phyloP scores from a whole-genome alignment of 257 asterid species.

The Anisodus acutangulus region DNA sequence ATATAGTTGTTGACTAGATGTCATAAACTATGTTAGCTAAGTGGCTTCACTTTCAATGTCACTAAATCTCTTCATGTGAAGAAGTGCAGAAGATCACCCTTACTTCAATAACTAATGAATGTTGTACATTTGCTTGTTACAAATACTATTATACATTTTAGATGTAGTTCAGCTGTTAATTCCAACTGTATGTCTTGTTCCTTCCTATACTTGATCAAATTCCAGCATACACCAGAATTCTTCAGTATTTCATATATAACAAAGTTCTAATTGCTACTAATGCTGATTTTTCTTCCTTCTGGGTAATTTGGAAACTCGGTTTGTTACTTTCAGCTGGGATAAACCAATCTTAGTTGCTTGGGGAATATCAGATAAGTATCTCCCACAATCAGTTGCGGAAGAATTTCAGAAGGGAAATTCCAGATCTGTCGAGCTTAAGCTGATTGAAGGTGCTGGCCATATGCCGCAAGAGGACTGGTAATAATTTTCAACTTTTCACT shows the following conservation, averaged over 20 bases:
- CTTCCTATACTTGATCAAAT: not conserved
- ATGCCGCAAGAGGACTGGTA: constrained; percentile 99
- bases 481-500: constrained; percentile 12
- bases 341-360: constrained; percentile 78
- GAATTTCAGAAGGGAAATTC: constrained; percentile 78
- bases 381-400: constrained; percentile 85
- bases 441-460: constrained; percentile 98
- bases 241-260: not conserved
- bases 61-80: not conserved
- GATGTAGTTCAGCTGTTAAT: not conserved
- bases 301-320: constrained; percentile 22
- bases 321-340: constrained; percentile 70
- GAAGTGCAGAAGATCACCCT: not conserved
- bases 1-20: not conserved
- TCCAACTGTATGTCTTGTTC: not conserved
- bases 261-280: constrained; percentile 12
- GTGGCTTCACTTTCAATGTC: not conserved
- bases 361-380: constrained; percentile 98
- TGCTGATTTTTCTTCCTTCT: not conserved
- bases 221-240: not conserved
- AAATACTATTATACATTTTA: not conserved
- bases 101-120: not conserved
- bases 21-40: not conserved
- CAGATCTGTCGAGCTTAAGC: constrained; percentile 56
- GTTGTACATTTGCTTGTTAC: constrained; percentile 15